A percentile compares a stretch with the other conserved stretches of the same genome.
Evolutionary conservation across 73 alveolate genomes (phyloP).

Genomic region (Tetrahymena malaccensis): DNA sequence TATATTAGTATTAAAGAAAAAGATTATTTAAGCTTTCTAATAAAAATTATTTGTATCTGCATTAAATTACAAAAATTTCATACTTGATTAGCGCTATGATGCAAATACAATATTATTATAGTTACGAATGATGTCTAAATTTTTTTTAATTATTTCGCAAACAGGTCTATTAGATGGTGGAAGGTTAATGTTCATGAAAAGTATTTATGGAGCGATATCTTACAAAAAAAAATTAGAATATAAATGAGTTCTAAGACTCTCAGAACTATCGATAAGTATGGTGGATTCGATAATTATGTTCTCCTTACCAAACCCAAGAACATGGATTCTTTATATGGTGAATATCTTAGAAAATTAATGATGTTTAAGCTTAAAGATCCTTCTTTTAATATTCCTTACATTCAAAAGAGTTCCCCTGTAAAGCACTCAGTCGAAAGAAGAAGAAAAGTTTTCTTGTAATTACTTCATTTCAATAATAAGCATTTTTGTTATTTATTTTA

Average conservation of each 20-base stretch:
- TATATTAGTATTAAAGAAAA: background rate
- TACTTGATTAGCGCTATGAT: background rate
- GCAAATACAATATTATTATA: too few relatives aligned
- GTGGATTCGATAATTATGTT: conserved; percentile 37
- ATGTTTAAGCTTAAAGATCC: conserved; percentile 16
- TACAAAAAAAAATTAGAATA: conserved; percentile 5
- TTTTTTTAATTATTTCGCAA: background rate
- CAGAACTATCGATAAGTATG: conserved; percentile 21
- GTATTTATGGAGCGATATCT: conserved; percentile 4
- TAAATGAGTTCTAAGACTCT: conserved; percentile 22
- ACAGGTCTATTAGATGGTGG: conserved; percentile 35
- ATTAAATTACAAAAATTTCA: background rate
- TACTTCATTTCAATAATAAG: background rate
- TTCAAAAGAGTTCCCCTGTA: background rate
- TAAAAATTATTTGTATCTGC: background rate
- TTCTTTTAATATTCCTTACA: background rate
- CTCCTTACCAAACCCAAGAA: conserved; percentile 31
- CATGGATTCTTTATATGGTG: conserved; percentile 39
- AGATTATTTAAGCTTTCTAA: background rate
- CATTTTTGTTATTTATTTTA: background rate
- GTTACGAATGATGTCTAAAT: background rate
- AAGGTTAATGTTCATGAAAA: conserved; percentile 24
- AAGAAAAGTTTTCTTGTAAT: background rate
- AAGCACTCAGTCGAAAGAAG: background rate
- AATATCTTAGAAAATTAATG: conserved; percentile 39